Evolutionary conservation across 2,329 filamentous ascomycete species (phyloP), one percentile per base, ranked within the genome.

Genomic region (Aspergillus oerlinghausenensis): DNA sequence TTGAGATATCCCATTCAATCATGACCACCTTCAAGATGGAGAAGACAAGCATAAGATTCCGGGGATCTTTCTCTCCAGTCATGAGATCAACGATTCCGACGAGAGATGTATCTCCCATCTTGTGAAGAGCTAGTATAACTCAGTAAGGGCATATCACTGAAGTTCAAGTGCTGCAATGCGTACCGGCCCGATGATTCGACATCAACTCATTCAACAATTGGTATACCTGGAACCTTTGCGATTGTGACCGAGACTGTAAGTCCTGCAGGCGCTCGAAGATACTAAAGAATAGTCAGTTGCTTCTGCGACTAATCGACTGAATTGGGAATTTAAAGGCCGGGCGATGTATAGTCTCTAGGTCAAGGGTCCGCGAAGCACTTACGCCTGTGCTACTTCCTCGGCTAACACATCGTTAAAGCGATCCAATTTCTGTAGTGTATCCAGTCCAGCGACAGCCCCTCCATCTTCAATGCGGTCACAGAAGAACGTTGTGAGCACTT

Each of bases 41-140:
- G 65, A 88, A 88, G 1, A 88, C 82, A 50, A 88, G 77, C 86
- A 88, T 88, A 28, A 88, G 73, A 65, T 88, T 88, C 28, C 86
- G 78, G 0, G 86, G 86, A 61, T 88, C 86, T 65, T 88, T 88
- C 69, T 88, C 86, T 55, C 85, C 85, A 17, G 84, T 83, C 65
- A 88, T 85, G 59, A 88, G 81, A 55, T 85, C 79, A 52, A 86
- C 83, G 61, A 87, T 84, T 3, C 80, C 82, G 3, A 83, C 74
- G 54, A 88, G 73, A 61, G 86, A 87, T 56, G 82, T 79, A 50
- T 85, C 79, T 35, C 84, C 82, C 65, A 87, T 79, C 10, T 79
- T 74, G 68, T 76, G 77, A 50, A 86, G 69, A n/a, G 80, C 79
- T 80, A 57, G 38, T 26, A 4, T 49, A 49, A 51, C 55, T 70